Evolutionary conservation across 177 flowering plant genomes (phyloP).

Genomic region (Vitis hybrid): DNA sequence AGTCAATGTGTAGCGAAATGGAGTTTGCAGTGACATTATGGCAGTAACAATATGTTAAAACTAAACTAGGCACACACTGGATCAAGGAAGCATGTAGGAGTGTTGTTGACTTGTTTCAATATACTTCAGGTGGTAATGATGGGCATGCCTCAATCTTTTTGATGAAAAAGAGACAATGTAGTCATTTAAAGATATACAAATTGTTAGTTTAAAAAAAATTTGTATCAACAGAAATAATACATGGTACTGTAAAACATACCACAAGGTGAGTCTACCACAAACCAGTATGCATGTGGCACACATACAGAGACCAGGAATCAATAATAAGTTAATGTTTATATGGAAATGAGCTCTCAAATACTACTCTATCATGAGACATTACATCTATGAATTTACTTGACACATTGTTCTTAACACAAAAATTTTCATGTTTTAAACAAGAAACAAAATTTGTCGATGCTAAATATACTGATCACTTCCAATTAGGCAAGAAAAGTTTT

Average conservation of each 20-base stretch:
- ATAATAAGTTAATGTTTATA: neutral
- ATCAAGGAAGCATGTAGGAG: neutral
- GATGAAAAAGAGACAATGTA: neutral
- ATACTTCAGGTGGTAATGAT: no score
- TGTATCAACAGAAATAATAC: neutral
- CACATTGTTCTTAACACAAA: neutral
- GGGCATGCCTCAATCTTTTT: conserved; percentile 40
- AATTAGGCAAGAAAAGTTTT: neutral
- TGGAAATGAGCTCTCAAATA: neutral
- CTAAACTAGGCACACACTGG: neutral
- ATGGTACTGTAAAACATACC: neutral
- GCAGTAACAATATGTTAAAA: neutral
- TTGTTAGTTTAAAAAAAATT: neutral
- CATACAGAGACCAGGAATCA: neutral
- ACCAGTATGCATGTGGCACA: neutral
- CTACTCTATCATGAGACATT: neutral
- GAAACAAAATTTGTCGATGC: neutral
- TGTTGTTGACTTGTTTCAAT: no score
- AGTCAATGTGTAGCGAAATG: neutral
- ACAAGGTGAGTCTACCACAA: neutral
- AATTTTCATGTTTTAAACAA: neutral
- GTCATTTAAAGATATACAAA: neutral
- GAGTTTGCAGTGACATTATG: neutral
- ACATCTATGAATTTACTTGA: neutral
- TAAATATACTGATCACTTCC: neutral